Evolutionary conservation across 768 basidiomycete genomes (phyloP).

Genomic region (Stropharia rugosoannulata): DNA sequence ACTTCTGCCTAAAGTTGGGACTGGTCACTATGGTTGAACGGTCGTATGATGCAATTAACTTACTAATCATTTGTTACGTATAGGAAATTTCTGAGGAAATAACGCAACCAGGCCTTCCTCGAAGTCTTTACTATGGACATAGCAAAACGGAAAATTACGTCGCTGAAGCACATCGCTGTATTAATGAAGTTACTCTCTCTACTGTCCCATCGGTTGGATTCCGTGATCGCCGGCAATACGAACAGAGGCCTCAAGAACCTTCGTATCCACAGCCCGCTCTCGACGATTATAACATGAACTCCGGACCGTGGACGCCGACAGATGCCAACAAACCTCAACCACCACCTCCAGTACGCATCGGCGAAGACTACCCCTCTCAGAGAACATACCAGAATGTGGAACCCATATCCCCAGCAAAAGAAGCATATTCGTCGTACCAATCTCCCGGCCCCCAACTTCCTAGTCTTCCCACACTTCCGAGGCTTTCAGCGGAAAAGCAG

Average conservation of each 20-base stretch:
- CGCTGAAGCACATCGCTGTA: slow-evolving; percentile 57
- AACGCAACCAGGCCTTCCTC: slow-evolving; percentile 77
- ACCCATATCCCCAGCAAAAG: not conserved
- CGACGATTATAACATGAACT: slow-evolving; percentile 3
- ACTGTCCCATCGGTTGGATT: slow-evolving; percentile 31
- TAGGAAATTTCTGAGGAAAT: slow-evolving; percentile 81
- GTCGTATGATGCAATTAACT: not conserved
- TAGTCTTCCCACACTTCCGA: slow-evolving; percentile 4
- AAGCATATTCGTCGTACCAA: not conserved
- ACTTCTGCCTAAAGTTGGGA: too few relatives aligned
- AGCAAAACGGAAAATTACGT: slow-evolving; percentile 59
- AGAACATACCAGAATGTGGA: not conserved
- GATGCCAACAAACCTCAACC: slow-evolving; percentile 17
- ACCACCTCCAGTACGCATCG: slow-evolving; percentile 9
- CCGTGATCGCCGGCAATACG: slow-evolving; percentile 20
- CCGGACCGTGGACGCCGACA: slow-evolving; percentile 1
- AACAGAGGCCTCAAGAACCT: slow-evolving; percentile 9
- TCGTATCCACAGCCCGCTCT: slow-evolving; percentile 3
- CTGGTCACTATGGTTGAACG: too few relatives aligned
- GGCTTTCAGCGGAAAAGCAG: slow-evolving; percentile 13
- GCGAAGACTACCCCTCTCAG: slow-evolving; percentile 5
- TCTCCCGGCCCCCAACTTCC: not conserved
- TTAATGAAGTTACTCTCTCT: slow-evolving; percentile 52
- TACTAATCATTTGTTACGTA: not conserved
- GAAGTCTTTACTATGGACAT: slow-evolving; percentile 71